Conservation (phyloP, 2,329 filamentous ascomycete species). For the Talaromyces islandicus region DNA sequence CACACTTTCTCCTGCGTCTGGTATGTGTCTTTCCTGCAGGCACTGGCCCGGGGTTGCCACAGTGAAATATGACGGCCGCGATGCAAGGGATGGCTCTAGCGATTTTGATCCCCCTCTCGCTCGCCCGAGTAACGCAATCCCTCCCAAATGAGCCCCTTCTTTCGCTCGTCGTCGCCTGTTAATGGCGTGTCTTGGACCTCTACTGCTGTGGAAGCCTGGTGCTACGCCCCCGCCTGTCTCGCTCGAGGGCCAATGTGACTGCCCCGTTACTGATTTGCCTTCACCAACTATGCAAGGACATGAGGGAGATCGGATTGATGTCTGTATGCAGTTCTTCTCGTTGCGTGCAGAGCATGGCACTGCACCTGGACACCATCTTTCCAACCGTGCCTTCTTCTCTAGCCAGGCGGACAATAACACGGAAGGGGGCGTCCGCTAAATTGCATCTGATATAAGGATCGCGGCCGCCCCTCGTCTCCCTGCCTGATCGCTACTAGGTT, state of each 20-base stretch:
- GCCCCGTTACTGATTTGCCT: slow-evolving; percentile 9
- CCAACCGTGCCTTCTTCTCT: slow-evolving; percentile 6
- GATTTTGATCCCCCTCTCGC: slow-evolving; percentile 21
- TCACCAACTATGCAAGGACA: slow-evolving; percentile 35
- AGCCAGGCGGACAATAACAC: slow-evolving; percentile 1
- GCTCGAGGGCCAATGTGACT: slow-evolving; percentile 4
- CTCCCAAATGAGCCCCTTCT: slow-evolving; percentile 5
- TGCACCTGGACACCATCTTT: slow-evolving; percentile 21
- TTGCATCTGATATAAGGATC: slow-evolving; percentile 9
- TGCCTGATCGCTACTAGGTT: slow-evolving; percentile 10
- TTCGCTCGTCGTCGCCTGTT: background rate
- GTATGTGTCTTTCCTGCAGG: slow-evolving; percentile 6
- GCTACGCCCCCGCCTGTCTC: slow-evolving; percentile 6
- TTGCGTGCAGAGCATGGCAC: slow-evolving; percentile 22
- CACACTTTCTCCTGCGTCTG: background rate
- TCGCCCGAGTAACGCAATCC: slow-evolving; percentile 11
- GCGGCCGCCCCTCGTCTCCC: slow-evolving; percentile 5
- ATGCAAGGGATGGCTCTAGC: slow-evolving; percentile 25
- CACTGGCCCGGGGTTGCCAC: slow-evolving; percentile 12
- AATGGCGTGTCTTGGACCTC: background rate
- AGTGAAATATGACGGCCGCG: slow-evolving; percentile 17
- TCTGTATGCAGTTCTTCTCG: slow-evolving; percentile 13
- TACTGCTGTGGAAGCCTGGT: background rate
- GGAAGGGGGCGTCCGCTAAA: slow-evolving; percentile 7
- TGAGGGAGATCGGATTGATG: slow-evolving; percentile 16